phyloP scores from a whole-genome alignment of 306 rosid species.

The Potentilla sterilis region DNA sequence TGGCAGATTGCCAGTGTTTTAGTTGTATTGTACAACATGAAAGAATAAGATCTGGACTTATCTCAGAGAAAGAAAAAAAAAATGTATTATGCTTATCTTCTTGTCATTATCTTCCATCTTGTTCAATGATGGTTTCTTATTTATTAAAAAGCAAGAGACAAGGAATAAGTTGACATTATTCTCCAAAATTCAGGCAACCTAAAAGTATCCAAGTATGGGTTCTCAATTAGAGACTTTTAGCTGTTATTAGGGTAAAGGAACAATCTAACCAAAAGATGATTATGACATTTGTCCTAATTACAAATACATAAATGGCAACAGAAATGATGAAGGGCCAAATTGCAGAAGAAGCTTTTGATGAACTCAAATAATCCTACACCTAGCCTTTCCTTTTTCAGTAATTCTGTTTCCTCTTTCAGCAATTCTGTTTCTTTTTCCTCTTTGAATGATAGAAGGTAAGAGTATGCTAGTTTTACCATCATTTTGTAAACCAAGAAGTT shows the following conservation, averaged over 20 bases:
- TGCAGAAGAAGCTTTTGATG: background rate
- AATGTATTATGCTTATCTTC: background rate
- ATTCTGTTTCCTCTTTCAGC: constrained; percentile 2
- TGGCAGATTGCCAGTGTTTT: constrained; percentile 24
- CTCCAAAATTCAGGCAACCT: constrained; percentile 10
- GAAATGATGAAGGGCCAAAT: constrained; percentile 10
- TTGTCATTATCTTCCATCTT: constrained; percentile 17
- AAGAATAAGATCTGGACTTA: constrained; percentile 35
- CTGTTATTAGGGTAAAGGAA: background rate
- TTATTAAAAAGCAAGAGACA: constrained; percentile 9
- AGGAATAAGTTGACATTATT: constrained; percentile 26
- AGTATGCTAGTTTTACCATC: background rate
- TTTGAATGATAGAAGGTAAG: background rate
- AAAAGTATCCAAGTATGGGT: background rate
- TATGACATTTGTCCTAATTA: constrained; percentile 23
- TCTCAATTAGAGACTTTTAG: background rate
- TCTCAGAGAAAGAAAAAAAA: constrained; percentile 24
- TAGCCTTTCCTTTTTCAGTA: constrained; percentile 10
- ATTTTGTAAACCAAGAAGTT: constrained; percentile 6
- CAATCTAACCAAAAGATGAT: constrained; percentile 15
- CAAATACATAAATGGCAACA: background rate
- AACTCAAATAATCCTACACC: constrained; percentile 1
- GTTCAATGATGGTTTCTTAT: constrained; percentile 6
- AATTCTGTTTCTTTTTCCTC: background rate
- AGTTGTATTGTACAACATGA: constrained; percentile 33